These are phyloP conservation scores for Eucalyptus cloeziana DNA, from an alignment of 345 rosid species.

Conservation along the genomic window DNA sequence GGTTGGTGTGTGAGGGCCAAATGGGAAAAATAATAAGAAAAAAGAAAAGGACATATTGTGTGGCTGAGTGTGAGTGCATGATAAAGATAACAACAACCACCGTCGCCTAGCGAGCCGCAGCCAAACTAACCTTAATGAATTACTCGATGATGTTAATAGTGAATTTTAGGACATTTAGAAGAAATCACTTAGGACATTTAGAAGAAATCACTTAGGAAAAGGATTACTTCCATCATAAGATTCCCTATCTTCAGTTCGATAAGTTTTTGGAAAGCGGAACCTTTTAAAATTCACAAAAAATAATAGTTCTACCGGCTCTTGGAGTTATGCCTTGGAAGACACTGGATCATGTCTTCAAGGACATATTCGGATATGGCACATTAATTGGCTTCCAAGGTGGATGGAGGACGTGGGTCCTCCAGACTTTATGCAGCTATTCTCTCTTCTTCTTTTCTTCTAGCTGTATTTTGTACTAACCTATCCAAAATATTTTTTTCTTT, in stretches of 20 bases:
- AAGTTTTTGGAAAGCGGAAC: background rate
- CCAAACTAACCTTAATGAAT: background rate
- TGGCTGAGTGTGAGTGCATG: background rate
- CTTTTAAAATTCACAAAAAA: background rate
- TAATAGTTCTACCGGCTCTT: background rate
- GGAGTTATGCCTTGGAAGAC: background rate
- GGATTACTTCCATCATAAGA: background rate
- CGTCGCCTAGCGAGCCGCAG: background rate
- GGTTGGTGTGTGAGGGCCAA: background rate
- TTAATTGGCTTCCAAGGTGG: background rate
- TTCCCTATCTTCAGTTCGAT: background rate
- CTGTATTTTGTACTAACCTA: background rate
- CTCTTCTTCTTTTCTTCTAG: background rate
- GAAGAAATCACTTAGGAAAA: background rate
- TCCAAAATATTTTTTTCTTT: background rate
- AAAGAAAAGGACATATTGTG: background rate
- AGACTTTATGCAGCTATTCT: background rate
- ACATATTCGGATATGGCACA: background rate
- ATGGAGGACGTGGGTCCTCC: background rate
- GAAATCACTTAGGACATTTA: background rate
- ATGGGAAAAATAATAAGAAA: background rate
- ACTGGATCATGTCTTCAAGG: background rate
- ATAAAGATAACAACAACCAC: background rate
- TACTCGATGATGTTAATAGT: background rate
- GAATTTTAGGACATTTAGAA: background rate